Base-by-base conservation (phyloP, 2,329 filamentous ascomycete genomes). In the Nemania sp. region DNA sequence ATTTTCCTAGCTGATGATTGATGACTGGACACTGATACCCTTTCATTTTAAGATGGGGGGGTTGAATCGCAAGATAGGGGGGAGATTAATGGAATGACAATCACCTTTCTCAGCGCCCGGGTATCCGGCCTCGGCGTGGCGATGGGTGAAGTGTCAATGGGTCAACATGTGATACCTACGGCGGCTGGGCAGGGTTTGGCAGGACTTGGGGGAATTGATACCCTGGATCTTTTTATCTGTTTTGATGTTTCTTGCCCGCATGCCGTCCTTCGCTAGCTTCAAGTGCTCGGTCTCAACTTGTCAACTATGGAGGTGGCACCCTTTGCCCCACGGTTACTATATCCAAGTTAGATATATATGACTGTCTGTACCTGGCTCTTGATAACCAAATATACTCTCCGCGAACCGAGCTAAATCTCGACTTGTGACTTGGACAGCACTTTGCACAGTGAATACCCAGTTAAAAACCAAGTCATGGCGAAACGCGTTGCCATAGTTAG, bases 21-120 rank as follows among this genome's bases (percentile, higher is more conserved):
- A 74, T 60, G 71, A 73, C 53, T 68, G 60, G 64, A 70, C 64
- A 62, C 58, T 71, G 67, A 73, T 73, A 73, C 71, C 72, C 69
- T 69, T 71, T 70, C 70, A 73, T 73, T 73, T 60, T 59, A 67
- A 73, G 71, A 73, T 73, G 70, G 62, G 71, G 71, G 69, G 25
- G 25, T 29, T 55, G 34, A 66, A 70, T 69, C 65, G 67, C 67
- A 71, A 72, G 71, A 69, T 57, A 66, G 64, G 58, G 61, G 63
- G 59, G 62, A 64, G 61, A 62, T 43, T 68, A 67, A 69, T 67
- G 60, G 63, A 54, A 62, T 67, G 40, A 65, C 50, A 61, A 60
- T 53, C 62, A 50, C 43, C 61, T 66, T 65, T 61, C 54, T 52
- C 52, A 59, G 40, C 40, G 51, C 37, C 40, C 66, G 52, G 52